Percentiles rank a stretch among this genome's conserved stretches.
Conservation (phyloP, 179 eudicot genomes). For the Beta macrorhiza region DNA sequence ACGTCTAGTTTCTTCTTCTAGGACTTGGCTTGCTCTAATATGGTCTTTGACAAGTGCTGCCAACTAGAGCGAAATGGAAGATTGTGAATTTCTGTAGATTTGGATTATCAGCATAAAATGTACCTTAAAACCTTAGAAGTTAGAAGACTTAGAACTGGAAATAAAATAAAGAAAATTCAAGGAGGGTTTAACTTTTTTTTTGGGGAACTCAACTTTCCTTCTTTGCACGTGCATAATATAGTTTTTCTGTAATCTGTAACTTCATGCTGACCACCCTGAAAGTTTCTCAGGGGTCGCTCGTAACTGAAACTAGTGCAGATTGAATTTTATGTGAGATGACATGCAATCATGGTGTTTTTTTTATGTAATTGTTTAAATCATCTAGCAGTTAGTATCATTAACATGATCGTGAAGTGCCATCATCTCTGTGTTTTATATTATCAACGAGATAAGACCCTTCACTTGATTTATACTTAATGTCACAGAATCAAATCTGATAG, state of each 20-base stretch:
- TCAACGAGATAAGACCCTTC: background rate
- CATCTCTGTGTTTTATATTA: background rate
- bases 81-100: background rate
- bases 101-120: background rate
- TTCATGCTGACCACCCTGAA: background rate
- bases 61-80: background rate
- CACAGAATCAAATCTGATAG: background rate
- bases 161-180: too few species aligned
- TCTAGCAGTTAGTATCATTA: background rate
- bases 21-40: background rate
- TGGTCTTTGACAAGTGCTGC: background rate
- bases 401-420: background rate
- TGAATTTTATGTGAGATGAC: background rate
- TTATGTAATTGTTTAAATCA: background rate
- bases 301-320: background rate
- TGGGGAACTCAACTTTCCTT: too few species aligned
- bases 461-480: background rate
- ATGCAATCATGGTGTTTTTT: background rate
- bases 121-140: too few species aligned
- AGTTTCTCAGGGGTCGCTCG: background rate
- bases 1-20: background rate
- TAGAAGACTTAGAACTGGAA: too few species aligned
- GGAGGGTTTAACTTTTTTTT: too few species aligned
- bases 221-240: background rate
- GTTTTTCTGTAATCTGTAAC: background rate